phyloP scores from a whole-genome alignment of 352 stramenopile species.

The Phytophthora citrophthora region DNA sequence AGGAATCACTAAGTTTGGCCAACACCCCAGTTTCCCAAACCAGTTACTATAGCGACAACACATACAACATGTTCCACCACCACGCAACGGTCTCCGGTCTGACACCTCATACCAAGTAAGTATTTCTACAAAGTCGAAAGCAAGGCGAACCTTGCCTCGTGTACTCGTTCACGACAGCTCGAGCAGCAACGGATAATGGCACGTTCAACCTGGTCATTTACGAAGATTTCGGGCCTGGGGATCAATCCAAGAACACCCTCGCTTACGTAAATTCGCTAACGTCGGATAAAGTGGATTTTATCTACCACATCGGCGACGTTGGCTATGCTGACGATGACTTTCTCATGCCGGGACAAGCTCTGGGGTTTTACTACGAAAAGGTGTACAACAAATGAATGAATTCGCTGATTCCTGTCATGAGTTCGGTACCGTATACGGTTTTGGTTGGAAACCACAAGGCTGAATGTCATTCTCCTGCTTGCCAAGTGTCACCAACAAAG shows the following conservation, averaged over 20 bases:
- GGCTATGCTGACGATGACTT: constrained; percentile 40
- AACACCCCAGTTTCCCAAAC: not conserved
- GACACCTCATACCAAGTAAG: not conserved
- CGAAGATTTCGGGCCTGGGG: not conserved
- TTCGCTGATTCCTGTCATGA: constrained; percentile 46
- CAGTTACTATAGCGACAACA: not conserved
- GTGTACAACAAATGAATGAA: constrained; percentile 84
- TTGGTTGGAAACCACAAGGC: constrained; percentile 84
- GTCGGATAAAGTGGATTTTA: not conserved
- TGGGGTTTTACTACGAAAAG: constrained; percentile 83
- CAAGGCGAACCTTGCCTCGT: not conserved
- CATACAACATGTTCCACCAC: not conserved
- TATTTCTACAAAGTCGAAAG: not conserved
- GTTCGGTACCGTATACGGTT: constrained; percentile 76
- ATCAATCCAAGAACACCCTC: not conserved
- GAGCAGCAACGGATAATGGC: not conserved
- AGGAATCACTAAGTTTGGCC: not conserved
- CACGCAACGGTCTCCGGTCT: not conserved
- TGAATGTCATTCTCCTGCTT: constrained; percentile 76
- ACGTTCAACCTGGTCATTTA: not conserved
- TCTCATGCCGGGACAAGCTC: constrained; percentile 25
- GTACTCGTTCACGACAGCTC: not conserved
- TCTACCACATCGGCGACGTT: constrained; percentile 39
- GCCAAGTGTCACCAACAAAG: constrained; percentile 47
- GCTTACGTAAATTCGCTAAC: not conserved